Evolutionary conservation across 192 early-diverging fungal species (phyloP).

Genomic region (Coemansia asiatica): DNA sequence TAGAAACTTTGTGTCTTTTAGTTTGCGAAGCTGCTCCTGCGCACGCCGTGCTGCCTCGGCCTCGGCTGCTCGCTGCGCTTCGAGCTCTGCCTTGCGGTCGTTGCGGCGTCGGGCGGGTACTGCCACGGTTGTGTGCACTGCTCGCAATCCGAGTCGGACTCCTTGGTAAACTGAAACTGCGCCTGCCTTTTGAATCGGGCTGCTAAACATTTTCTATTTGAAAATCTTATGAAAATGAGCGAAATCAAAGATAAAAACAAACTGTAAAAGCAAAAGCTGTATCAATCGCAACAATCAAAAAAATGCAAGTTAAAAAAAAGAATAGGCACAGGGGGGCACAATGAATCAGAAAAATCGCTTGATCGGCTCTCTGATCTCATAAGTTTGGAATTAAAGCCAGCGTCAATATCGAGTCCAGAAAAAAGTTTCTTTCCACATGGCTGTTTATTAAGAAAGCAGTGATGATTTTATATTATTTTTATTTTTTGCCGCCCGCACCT

Average conservation of each 20-base stretch:
- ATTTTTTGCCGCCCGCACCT: no score
- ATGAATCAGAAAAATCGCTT: no score
- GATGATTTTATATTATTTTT: no score
- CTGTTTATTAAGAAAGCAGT: no score
- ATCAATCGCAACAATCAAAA: background rate
- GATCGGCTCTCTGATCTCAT: no score
- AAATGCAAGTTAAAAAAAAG: background rate
- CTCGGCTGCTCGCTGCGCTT: slow-evolving; percentile 42
- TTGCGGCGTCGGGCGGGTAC: slow-evolving; percentile 22
- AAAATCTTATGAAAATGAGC: background rate
- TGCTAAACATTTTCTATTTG: background rate
- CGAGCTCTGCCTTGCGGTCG: slow-evolving; percentile 50
- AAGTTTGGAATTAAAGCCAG: no score
- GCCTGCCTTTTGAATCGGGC: slow-evolving; percentile 1
- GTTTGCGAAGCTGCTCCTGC: slow-evolving; percentile 45
- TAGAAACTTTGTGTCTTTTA: slow-evolving; percentile 51
- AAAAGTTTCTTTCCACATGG: no score
- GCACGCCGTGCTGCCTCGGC: slow-evolving; percentile 28
- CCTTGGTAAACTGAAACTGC: background rate
- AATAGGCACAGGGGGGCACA: no score
- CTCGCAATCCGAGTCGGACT: slow-evolving; percentile 10
- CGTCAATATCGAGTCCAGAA: no score
- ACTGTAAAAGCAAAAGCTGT: background rate
- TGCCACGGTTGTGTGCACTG: slow-evolving; percentile 34
- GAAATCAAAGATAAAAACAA: background rate